A percentile compares a stretch with the other conserved stretches of the same genome.
phyloP scores from a whole-genome alignment of 2,329 filamentous ascomycete species.

The Ramichloridium luteum region DNA sequence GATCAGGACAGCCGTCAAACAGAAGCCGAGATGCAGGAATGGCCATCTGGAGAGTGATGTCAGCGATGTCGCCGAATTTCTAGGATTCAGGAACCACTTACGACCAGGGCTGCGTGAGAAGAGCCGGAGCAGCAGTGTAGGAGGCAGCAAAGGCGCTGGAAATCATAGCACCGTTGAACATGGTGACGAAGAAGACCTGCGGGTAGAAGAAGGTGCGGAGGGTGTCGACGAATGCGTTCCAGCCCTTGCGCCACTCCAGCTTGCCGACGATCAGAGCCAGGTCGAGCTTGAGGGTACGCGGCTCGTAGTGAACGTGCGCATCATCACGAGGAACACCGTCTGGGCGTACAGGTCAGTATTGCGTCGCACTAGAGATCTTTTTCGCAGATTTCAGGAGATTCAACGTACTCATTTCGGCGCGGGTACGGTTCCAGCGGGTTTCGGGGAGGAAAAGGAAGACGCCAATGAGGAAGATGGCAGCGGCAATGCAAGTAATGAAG shows the following conservation, averaged over 20 bases:
- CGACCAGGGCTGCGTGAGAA: conserved; percentile 5
- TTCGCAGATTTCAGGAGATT: neutral
- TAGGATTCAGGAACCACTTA: conserved; percentile 12
- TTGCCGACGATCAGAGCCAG: conserved; percentile 8
- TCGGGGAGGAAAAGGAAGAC: conserved; percentile 13
- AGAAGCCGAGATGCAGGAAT: conserved; percentile 6
- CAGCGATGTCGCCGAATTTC: conserved; percentile 3
- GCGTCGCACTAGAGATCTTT: neutral
- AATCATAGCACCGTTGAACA: conserved; percentile 12
- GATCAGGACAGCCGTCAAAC: conserved; percentile 16
- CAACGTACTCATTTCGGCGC: conserved; percentile 4
- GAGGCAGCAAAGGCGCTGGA: conserved; percentile 8
- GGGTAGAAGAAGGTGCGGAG: conserved; percentile 13
- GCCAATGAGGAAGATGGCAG: conserved; percentile 7
- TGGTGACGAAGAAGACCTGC: conserved; percentile 12
- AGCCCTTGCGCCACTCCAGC: conserved; percentile 7
- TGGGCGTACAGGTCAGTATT: neutral
- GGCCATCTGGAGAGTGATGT: neutral
- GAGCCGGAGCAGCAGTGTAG: conserved; percentile 8
- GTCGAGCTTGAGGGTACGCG: conserved; percentile 10
- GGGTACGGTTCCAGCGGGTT: conserved; percentile 11
- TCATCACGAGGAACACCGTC: conserved; percentile 3
- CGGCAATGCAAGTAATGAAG: conserved; percentile 9
- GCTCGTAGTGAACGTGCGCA: conserved; percentile 1
- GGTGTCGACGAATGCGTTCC: conserved; percentile 11